A percentile compares a stretch with the other conserved stretches of the same genome.
Conservation (phyloP, 2,329 filamentous ascomycete genomes). For the Neopestalotiopsis sp. region DNA sequence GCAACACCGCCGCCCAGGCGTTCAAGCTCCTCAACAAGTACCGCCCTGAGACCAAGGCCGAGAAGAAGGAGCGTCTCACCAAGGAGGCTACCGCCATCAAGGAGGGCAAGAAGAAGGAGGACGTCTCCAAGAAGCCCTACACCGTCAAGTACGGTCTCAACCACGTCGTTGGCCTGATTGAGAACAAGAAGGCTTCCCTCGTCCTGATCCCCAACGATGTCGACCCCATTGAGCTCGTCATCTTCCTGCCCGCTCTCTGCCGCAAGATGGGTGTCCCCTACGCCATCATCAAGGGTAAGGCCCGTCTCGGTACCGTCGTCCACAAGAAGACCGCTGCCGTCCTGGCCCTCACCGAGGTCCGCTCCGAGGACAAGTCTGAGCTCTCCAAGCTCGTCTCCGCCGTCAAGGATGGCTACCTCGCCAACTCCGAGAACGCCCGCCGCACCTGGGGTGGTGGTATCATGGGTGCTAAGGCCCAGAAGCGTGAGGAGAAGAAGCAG, state of each 20-base stretch:
- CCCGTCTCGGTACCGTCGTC: slow-evolving; percentile 95
- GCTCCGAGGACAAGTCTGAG: slow-evolving; percentile 97
- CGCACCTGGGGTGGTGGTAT: slow-evolving; percentile 99
- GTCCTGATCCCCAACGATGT: slow-evolving; percentile 99
- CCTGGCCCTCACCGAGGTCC: slow-evolving; percentile 93
- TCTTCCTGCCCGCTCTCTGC: slow-evolving; percentile 98
- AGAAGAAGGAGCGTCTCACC: slow-evolving; percentile 99
- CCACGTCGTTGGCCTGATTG: slow-evolving; percentile 95
- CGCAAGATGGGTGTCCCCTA: slow-evolving; percentile 99
- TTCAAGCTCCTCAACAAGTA: slow-evolving; percentile 99
- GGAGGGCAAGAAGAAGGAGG: slow-evolving; percentile 99
- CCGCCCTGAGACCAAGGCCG: slow-evolving; percentile 96
- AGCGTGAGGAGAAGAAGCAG: slow-evolving; percentile 80
- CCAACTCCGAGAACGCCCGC: slow-evolving; percentile 91
- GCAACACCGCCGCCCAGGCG: slow-evolving; percentile 93
- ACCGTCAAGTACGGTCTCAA: slow-evolving; percentile 99
- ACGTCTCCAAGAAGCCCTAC: slow-evolving; percentile 99
- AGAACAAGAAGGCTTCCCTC: slow-evolving; percentile 99
- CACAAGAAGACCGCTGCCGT: slow-evolving; percentile 99
- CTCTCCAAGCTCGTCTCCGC: slow-evolving; percentile 94
- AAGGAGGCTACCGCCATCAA: slow-evolving; percentile 98
- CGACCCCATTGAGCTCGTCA: slow-evolving; percentile 98
- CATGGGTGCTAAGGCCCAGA: slow-evolving; percentile 94
- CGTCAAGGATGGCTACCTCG: slow-evolving; percentile 97
- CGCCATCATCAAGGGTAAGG: slow-evolving; percentile 99